Evolutionary conservation across 306 rosid genomes (phyloP).

Genomic region (Canavalia gladiata): DNA sequence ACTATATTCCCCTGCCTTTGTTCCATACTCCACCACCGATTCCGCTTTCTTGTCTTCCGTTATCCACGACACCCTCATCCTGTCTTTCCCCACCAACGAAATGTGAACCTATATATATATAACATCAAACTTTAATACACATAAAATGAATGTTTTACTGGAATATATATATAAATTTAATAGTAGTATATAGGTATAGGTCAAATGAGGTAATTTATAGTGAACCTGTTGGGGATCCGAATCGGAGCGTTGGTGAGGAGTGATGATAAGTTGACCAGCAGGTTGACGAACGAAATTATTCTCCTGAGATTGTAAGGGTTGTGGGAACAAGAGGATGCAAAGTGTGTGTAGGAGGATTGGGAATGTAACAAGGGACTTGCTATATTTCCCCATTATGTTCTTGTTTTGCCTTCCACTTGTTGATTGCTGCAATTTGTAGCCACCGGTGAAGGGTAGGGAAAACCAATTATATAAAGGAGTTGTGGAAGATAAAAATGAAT

Average conservation of each 20-base stretch:
- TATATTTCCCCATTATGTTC: conserved; percentile 26
- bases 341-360: conserved; percentile 47
- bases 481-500: conserved; percentile 13
- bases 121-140: no score
- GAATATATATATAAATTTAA: background rate
- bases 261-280: conserved; percentile 48
- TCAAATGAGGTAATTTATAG: background rate
- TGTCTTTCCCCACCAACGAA: conserved; percentile 72
- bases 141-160: background rate
- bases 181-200: background rate
- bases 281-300: conserved; percentile 51
- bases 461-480: conserved; percentile 24
- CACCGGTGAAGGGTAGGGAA: background rate
- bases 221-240: conserved; percentile 65
- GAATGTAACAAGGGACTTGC: background rate
- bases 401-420: conserved; percentile 15
- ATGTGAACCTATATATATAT: conserved; percentile 65
- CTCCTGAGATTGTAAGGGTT: conserved; percentile 39
- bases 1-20: conserved; percentile 45
- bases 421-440: conserved; percentile 10
- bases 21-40: conserved; percentile 58
- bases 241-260: conserved; percentile 48
- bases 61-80: conserved; percentile 78
- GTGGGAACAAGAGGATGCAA: conserved; percentile 49
- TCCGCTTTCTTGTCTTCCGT: conserved; percentile 53